Base-by-base conservation (phyloP, 2,329 filamentous ascomycete species). In the Nigrograna mackinnonii region DNA sequence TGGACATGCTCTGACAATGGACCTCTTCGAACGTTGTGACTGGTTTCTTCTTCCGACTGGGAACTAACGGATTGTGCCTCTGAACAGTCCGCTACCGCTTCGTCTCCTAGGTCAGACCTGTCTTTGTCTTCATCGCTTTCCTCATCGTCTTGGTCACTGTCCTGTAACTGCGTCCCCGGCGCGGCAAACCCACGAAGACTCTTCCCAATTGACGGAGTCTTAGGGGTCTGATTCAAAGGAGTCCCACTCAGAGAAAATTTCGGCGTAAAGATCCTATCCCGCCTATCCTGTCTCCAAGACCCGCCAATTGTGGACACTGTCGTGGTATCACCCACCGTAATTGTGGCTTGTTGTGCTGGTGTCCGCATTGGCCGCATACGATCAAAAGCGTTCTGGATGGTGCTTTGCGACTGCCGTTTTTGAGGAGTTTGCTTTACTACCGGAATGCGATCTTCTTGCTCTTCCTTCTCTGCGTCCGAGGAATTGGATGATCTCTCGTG, bases 281-380 rank as follows among this genome's bases (percentile, higher is more conserved):
- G 70, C 24, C 24, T 75, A 49, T 81, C 80, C 37, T 79, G 73
- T 37, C 75, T 43, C 3, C 54, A 54, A 34, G 60, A 4, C 33
- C 54, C 79, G 1, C 86, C 85, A 51, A 90, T 77, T 22, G 83
- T 77, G 16, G 83, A 84, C 0, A 81, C 85, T 4, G 83, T 77
- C 0, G 84, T 89, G 34, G 77, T 79, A 47, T 84, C 77, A 2
- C 87, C 88, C 40, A 92, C 82, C 0, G 86, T 91, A 35, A 92
- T 87, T 2, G 86, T 89, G 16, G 87, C 87, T 38, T 85, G 72
- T 55, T 89, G 84, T 20, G 78, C 70, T 1, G 79, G 78, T 2
- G 78, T 71, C 22, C 86, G 78, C 58, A 82, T 86, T 1, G 79
- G 76, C 13, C 83, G 75, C 80, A 85, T 85, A 14, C 79, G 76